Conservation (phyloP, 2,329 filamentous ascomycete genomes). For the Trichophyton rubrum region DNA sequence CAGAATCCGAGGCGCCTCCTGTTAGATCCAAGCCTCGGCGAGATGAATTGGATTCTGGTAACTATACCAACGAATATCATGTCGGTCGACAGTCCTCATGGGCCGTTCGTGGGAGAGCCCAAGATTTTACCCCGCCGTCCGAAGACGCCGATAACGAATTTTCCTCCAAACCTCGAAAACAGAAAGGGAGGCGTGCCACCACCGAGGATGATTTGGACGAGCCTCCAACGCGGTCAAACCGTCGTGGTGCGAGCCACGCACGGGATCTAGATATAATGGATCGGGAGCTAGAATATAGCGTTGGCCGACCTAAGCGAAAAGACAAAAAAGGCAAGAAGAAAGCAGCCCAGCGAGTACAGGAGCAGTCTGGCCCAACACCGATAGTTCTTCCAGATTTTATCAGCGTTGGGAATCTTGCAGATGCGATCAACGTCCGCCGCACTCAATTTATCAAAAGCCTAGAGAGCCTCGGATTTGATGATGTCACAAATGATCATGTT, state of each 20-base stretch:
- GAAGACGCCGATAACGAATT: background rate
- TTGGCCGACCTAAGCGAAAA: slow-evolving; percentile 23
- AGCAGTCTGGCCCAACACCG: slow-evolving; percentile 37
- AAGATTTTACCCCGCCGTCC: background rate
- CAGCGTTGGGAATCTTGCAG: slow-evolving; percentile 69
- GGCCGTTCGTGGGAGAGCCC: background rate
- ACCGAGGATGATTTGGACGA: background rate
- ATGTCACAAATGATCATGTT: slow-evolving; percentile 68
- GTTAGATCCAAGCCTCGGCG: background rate
- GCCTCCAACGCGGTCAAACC: background rate
- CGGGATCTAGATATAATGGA: background rate
- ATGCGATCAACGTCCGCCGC: slow-evolving; percentile 57
- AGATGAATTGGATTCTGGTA: background rate
- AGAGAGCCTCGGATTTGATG: slow-evolving; percentile 78
- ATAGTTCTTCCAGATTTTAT: slow-evolving; percentile 86
- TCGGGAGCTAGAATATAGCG: slow-evolving; percentile 5
- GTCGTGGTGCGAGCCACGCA: background rate
- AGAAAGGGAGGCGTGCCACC: background rate
- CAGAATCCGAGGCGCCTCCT: background rate
- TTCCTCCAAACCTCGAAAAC: background rate
- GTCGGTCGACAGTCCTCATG: background rate
- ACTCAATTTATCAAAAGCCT: slow-evolving; percentile 63
- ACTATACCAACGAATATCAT: background rate
- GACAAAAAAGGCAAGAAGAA: slow-evolving; percentile 26
- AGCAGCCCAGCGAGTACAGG: slow-evolving; percentile 29